A percentile compares a stretch with the other conserved stretches of the same genome.
Conservation (phyloP, 192 early-diverging fungal species). For the Backusella macrospora region DNA sequence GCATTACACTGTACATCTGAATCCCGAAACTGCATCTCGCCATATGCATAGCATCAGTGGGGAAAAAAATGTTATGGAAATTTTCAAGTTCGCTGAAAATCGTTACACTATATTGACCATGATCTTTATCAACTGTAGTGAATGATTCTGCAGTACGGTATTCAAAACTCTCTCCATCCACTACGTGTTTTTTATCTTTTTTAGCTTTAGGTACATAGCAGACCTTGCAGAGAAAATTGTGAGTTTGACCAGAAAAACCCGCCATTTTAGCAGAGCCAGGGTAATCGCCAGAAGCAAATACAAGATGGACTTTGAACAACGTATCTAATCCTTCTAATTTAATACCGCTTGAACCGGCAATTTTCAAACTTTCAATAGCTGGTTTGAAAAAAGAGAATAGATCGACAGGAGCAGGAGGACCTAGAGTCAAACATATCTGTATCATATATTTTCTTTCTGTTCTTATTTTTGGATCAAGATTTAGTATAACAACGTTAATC, state of each 20-base stretch:
- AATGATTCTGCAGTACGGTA: background rate
- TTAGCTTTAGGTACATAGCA: background rate
- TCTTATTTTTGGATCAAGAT: background rate
- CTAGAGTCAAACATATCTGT: background rate
- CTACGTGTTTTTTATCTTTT: background rate
- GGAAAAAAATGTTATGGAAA: background rate
- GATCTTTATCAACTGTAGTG: background rate
- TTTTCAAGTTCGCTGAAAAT: background rate
- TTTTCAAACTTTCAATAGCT: background rate
- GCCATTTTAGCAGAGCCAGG: background rate
- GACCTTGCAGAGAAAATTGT: background rate
- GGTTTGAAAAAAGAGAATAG: background rate
- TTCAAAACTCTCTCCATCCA: background rate
- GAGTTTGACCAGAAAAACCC: background rate
- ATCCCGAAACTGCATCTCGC: background rate
- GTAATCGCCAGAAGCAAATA: background rate
- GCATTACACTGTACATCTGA: background rate
- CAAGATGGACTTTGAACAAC: background rate
- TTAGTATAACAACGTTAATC: background rate
- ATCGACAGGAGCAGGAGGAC: background rate
- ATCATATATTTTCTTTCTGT: background rate
- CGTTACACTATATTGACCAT: background rate
- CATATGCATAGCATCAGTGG: background rate
- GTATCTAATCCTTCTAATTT: background rate
- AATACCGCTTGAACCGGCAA: background rate